Evolutionary conservation across 768 basidiomycete genomes (phyloP), one percentile per base, ranked within the genome.

Genomic region (Mycena amicta): DNA sequence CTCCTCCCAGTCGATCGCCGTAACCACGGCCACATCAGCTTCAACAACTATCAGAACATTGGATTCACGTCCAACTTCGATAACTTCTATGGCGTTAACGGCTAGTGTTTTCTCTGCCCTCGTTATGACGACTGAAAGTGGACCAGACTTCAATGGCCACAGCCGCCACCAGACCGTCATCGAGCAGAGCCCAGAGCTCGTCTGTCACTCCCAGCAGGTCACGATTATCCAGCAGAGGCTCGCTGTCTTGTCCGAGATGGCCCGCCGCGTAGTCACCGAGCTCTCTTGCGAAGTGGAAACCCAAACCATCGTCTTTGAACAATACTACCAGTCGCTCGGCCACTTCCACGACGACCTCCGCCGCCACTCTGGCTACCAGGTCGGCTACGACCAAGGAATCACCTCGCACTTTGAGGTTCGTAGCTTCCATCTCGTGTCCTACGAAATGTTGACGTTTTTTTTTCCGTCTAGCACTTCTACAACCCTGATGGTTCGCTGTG

Each of bases 281-380:
- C 73, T 76, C 49, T 73, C 80, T 52, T 83, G 81, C 64, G 78
- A 81, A 51, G 80, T 82, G 46, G 81, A 83, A 59, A 74, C 75
- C 25, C 81, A 83, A 58, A 73, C 72, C 56, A 72, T 79, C 55
- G 70, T 76, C 53, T 75, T 80, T 63, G 70, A 78, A 57, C 78
- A 80, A 65, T 78, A 74, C 72, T 71, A 72, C 58, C 66, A 72
- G n/a, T 70, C 74, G 61, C 60, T 80, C 56, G 66, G 70, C 59
- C 62, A 71, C 60, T 81, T 80, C 74, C 71, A 69, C 58, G 66
- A 71, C 53, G 80, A 81, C 63, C 66, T 80, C 60, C 69, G 71
- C 43, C 79, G 74, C 64, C 63, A 65, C 61, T 77, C 77, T 15
- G 72, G 72, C 46, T 72, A 67, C 59, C 67, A 70, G 25, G 74